phyloP scores from a whole-genome alignment of 352 stramenopile genomes.

The Phytophthora ramorum region DNA sequence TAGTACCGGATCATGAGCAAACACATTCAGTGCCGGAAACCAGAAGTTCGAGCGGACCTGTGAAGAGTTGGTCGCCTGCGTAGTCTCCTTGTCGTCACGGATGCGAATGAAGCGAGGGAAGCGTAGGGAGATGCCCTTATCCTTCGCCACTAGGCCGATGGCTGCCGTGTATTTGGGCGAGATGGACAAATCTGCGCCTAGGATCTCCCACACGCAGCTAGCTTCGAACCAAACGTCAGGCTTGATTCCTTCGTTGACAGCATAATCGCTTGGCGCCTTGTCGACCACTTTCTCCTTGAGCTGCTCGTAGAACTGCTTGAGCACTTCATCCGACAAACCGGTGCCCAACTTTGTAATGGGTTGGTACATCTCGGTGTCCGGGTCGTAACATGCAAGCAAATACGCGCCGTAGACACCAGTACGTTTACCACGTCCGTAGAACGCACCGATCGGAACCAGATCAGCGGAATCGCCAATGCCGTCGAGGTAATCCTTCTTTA shows the following conservation, averaged over 20 bases:
- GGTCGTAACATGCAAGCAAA: constrained; percentile 98
- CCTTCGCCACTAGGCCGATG: constrained; percentile 89
- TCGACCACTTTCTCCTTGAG: constrained; percentile 86
- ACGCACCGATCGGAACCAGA: constrained; percentile 98
- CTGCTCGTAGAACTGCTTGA: constrained; percentile 92
- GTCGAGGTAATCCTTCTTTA: constrained; percentile 99
- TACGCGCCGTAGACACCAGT: constrained; percentile 98
- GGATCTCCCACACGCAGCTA: constrained; percentile 98
- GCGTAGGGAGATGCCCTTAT: constrained; percentile 97
- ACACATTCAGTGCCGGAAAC: neutral
- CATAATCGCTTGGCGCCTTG: constrained; percentile 92
- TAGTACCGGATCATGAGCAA: neutral
- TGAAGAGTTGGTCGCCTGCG: constrained; percentile 95
- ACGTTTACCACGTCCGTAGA: constrained; percentile 95
- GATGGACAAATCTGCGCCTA: constrained; percentile 98
- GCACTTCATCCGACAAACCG: constrained; percentile 98
- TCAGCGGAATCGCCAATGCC: constrained; percentile 98
- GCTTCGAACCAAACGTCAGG: constrained; percentile 97
- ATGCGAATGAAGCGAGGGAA: constrained; percentile 99
- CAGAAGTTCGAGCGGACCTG: constrained; percentile 80
- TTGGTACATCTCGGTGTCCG: constrained; percentile 98
- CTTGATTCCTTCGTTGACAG: constrained; percentile 89
- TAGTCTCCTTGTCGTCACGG: constrained; percentile 97
- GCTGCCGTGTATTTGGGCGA: constrained; percentile 98
- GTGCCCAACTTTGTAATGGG: constrained; percentile 99